Evolutionary conservation across 2,329 filamentous ascomycete genomes (phyloP), one percentile per base, ranked within the genome.

Genomic region (Neonectria ditissima): DNA sequence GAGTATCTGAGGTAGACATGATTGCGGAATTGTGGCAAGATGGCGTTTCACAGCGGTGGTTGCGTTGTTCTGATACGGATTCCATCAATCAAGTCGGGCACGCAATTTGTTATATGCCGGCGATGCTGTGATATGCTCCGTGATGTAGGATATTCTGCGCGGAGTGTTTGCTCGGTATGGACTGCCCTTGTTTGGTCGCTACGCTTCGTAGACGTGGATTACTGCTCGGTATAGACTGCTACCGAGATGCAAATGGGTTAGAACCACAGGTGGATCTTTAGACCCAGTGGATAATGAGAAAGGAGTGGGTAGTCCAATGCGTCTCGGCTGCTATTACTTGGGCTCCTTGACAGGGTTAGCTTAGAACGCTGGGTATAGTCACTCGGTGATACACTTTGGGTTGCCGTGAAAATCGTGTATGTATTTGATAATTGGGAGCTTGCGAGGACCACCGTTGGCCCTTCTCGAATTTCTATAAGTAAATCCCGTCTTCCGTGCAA

Each of bases 211-310:
- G 26, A 28, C 26, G 5, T 4, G 26, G 9, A 24, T 20, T 11
- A 8, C 9, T 44, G 20, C 37, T 41, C 52, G 52, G 34, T 44
- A 34, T 55, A 55, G 20, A 55, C 8, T 55, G 22, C 52, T 13
- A 22, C 20, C 14, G 20, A 5, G 43, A 13, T 20, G 18, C 18
- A 55, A 55, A 8, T 44, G 30, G 20, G 43, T 22, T 45, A 45
- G 43, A 24, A 14, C 24, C 20, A 16, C 4, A 41, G 37, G 43
- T 24, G 43, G 43, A 14, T 14, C 43, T 11, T 10, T 45, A 1
- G 11, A 45, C n/a, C n/a, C n/a, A n/a, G n/a, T n/a, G n/a, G n/a
- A n/a, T n/a, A n/a, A n/a, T n/a, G n/a, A n/a, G n/a, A n/a, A n/a
- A n/a, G n/a, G n/a, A n/a, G n/a, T n/a, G n/a, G n/a, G n/a, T n/a